Base-by-base conservation (phyloP, 1,284 basidiomycete genomes). In the Cutaneotrichosporon dermatis region DNA sequence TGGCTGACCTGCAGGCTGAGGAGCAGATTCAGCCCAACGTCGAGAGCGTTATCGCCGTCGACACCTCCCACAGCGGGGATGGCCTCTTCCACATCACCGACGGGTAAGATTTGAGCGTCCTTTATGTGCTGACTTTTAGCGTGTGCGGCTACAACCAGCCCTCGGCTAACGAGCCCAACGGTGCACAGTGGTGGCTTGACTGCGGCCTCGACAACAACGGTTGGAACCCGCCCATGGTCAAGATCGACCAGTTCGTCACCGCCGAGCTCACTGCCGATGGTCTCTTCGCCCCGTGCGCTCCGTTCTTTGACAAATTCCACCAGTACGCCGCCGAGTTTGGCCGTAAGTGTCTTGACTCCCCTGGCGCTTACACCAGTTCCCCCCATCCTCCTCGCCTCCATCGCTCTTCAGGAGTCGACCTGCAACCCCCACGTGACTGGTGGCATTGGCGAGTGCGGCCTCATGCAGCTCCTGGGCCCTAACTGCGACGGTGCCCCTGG, bases 391-490 rank as follows among this genome's bases (percentile, higher is more conserved):
- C 76, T 93, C 48, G 90, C 91, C 4, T 83, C 90, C 0, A 88
- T 94, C 65, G 90, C 90, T 40, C 88, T 94, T 85, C 86, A 88
- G 74, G 88, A 88, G 76, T 85, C 84, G 46, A 79, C 82, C 50
- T 94, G 92, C 13, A 25, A 12, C 15, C 46, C 34, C 1, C 35
- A 33, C 33, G 10, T 49, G 6, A 33, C 35, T 12, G 46, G 46
- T 15, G 46, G 46, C 13, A 49, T 81, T 9, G 89, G 89, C 55
- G 91, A 92, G 73, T 85, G 88, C 67, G 92, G 90, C 46, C 64
- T 83, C 57, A 92, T 93, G 90, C 90, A 94, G 77, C 82, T 92
- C 67, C 88, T 87, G 12, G 73, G 79, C 51, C 88, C 89, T 67
- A 93, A 93, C 77, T 94, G 90, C 69, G 81, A 74, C 49, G 83